Percentiles rank a stretch among this genome's conserved stretches.
phyloP scores from a whole-genome alignment of 2,329 filamentous ascomycete species.

The Aspergillus sergii region DNA sequence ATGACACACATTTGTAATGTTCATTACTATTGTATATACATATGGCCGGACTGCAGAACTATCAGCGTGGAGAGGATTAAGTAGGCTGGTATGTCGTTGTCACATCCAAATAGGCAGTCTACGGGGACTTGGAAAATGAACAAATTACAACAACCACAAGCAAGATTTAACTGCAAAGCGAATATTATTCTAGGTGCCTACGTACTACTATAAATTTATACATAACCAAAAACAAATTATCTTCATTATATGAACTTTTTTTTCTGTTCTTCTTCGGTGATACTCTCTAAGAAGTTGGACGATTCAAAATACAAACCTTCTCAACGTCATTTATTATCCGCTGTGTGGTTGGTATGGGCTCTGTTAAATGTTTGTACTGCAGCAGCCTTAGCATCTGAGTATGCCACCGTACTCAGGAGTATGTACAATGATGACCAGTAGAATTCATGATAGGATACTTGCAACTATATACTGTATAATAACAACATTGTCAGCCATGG shows the following conservation, averaged over 20 bases:
- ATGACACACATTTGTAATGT: no score
- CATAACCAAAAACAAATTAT: background rate
- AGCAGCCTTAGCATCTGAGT: background rate
- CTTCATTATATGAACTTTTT: background rate
- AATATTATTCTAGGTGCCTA: no score
- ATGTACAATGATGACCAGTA: background rate
- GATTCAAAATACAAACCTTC: background rate
- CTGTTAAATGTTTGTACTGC: background rate
- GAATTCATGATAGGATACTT: background rate
- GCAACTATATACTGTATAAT: background rate
- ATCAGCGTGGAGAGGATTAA: no score
- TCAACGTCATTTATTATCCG: background rate
- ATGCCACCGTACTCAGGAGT: no score
- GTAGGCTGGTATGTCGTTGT: no score
- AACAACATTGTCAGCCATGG: background rate
- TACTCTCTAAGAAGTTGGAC: background rate
- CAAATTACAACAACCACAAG: no score
- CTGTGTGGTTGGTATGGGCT: background rate
- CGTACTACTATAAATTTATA: no score
- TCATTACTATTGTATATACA: no score
- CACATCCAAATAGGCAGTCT: no score
- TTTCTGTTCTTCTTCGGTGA: background rate
- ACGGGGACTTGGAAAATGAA: no score
- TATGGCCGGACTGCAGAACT: no score
- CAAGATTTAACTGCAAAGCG: no score